These are phyloP conservation scores for Phlyctochytrium planicorne DNA, from an alignment of 192 early-diverging fungal species.

Conservation along the genomic window DNA sequence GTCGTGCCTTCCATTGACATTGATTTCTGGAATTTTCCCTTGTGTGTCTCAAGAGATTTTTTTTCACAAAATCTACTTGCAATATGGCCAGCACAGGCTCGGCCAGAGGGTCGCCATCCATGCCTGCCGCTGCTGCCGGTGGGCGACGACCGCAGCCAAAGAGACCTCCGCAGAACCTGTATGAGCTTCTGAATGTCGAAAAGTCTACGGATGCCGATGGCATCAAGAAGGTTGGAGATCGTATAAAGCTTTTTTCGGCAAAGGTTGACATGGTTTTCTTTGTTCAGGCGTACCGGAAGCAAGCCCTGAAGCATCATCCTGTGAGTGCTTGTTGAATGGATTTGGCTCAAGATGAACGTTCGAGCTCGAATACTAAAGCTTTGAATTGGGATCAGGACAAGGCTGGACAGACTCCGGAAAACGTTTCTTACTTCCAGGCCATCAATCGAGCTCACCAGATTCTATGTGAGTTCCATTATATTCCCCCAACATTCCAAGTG, in stretches of 20 bases:
- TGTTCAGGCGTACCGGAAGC: neutral
- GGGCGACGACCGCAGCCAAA: too few relatives aligned
- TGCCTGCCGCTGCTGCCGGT: too few relatives aligned
- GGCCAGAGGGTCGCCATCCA: too few relatives aligned
- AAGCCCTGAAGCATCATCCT: conserved; percentile 6
- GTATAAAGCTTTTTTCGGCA: too few relatives aligned
- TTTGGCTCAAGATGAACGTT: neutral
- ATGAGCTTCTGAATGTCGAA: conserved; percentile 8
- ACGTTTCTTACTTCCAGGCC: conserved; percentile 73
- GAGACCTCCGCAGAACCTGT: too few relatives aligned
- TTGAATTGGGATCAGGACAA: conserved; percentile 64
- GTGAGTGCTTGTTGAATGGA: neutral
- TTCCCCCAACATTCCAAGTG: too few relatives aligned
- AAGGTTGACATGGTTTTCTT: neutral
- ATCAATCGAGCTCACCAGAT: conserved; percentile 87
- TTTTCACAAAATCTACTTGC: too few relatives aligned
- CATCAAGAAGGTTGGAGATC: conserved; percentile 12
- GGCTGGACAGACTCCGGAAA: conserved; percentile 39
- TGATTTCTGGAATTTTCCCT: too few relatives aligned
- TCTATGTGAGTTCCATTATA: conserved; percentile 49
- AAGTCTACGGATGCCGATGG: neutral
- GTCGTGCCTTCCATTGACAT: too few relatives aligned
- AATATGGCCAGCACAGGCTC: too few relatives aligned
- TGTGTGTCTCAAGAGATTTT: too few relatives aligned
- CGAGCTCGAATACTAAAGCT: neutral